These are phyloP conservation scores for Musa itinerans DNA, from an alignment of 176 grass and related monocot genomes.

Conservation along the genomic window DNA sequence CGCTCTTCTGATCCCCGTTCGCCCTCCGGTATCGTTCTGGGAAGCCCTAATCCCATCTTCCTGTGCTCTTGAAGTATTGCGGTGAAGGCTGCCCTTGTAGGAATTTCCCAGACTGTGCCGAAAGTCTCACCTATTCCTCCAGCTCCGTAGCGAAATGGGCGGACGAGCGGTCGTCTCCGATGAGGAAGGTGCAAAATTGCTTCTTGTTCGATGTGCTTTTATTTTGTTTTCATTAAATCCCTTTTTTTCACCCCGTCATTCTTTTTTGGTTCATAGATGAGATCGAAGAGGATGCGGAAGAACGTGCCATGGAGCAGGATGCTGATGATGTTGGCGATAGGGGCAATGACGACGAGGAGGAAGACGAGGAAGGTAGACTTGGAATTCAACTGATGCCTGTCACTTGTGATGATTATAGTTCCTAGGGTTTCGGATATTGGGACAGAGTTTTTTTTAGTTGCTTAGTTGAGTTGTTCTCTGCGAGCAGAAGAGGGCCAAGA, in stretches of 20 bases:
- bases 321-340: constrained; percentile 34
- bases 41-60: too few species aligned
- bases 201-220: not conserved
- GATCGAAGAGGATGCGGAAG: constrained; percentile 45
- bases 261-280: constrained; percentile 41
- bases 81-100: too few species aligned
- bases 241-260: not conserved
- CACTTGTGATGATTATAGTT: not conserved
- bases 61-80: too few species aligned
- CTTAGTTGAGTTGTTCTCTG: not conserved
- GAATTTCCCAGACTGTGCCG: too few species aligned
- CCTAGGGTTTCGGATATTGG: not conserved
- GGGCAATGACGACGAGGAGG: constrained; percentile 61
- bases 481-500: constrained; percentile 69
- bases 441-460: not conserved
- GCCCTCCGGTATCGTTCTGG: too few species aligned
- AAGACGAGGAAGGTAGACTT: constrained; percentile 34
- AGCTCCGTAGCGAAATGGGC: constrained; percentile 27
- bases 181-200: constrained; percentile 46
- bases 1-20: too few species aligned
- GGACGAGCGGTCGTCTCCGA: constrained; percentile 54
- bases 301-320: constrained; percentile 28
- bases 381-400: not conserved
- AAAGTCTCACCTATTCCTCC: too few species aligned
- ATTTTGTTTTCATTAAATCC: not conserved